Evolutionary conservation across 306 rosid species (phyloP).

Genomic region (Alnus glutinosa): DNA sequence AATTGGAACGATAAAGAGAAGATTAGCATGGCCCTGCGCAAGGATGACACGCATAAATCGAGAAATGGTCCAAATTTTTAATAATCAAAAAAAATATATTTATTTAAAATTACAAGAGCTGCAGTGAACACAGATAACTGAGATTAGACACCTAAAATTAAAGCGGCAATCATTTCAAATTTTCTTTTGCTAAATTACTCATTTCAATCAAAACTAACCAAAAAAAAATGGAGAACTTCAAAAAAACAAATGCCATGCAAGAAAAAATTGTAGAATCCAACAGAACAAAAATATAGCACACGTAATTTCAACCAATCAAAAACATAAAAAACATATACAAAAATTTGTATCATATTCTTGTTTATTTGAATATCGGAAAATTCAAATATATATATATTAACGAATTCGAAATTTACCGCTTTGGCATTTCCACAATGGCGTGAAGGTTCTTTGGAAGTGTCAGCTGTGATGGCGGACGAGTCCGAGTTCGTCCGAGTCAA

Average conservation of each 20-base stretch:
- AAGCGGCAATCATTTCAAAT: neutral
- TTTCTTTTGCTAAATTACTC: neutral
- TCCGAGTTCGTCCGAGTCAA: conserved; percentile 42
- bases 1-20: too few species aligned
- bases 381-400: neutral
- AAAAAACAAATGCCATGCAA: conserved; percentile 10
- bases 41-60: too few species aligned
- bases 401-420: conserved; percentile 37
- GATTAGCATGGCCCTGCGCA: too few species aligned
- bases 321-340: conserved; percentile 23
- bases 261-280: conserved; percentile 15
- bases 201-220: neutral
- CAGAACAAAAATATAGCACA: neutral
- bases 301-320: conserved; percentile 1
- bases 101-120: neutral
- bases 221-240: neutral
- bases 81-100: too few species aligned
- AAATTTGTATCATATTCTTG: neutral
- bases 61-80: too few species aligned
- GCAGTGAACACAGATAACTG: neutral
- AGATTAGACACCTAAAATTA: neutral
- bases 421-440: conserved; percentile 30
- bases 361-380: neutral
- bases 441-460: conserved; percentile 29
- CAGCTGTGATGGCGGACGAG: conserved; percentile 45